Conservation (phyloP, 176 grass and related monocot species). For the Panicum miliaceum region DNA sequence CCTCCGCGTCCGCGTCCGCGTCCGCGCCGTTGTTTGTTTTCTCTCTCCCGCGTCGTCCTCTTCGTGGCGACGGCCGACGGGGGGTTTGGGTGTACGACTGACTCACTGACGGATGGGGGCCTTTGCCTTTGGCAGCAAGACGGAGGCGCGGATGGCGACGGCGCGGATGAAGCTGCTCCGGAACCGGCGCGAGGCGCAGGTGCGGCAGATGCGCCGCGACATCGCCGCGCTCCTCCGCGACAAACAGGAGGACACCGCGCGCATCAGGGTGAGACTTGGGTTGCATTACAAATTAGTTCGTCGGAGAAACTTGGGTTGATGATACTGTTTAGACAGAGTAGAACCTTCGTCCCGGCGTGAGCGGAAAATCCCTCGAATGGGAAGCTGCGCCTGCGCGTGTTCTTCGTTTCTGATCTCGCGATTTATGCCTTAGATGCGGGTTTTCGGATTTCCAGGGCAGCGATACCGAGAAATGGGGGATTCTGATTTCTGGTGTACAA, state of each 20-base stretch:
- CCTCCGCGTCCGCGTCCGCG: neutral
- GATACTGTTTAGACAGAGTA: too few species aligned
- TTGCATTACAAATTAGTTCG: neutral
- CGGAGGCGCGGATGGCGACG: conserved; percentile 85
- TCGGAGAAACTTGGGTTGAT: neutral
- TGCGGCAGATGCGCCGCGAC: conserved; percentile 83
- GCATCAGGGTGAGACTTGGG: conserved; percentile 86
- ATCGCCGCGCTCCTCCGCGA: conserved; percentile 76
- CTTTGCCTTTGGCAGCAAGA: conserved; percentile 57
- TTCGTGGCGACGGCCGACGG: neutral
- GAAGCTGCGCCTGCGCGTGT: neutral
- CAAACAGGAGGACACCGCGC: conserved; percentile 73
- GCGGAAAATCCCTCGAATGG: neutral
- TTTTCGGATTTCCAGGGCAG: neutral
- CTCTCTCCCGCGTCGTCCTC: neutral
- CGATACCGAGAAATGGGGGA: neutral
- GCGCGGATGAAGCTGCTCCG: conserved; percentile 89
- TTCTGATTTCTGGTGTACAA: neutral
- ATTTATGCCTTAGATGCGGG: neutral
- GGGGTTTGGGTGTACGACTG: neutral
- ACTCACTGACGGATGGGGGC: neutral
- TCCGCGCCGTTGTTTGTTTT: neutral
- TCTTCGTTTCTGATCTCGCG: neutral
- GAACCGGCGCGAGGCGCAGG: conserved; percentile 76
- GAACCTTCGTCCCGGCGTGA: neutral